These are phyloP conservation scores for Rhizophora mangle DNA, from an alignment of 345 rosid genomes.

Conservation along the genomic window DNA sequence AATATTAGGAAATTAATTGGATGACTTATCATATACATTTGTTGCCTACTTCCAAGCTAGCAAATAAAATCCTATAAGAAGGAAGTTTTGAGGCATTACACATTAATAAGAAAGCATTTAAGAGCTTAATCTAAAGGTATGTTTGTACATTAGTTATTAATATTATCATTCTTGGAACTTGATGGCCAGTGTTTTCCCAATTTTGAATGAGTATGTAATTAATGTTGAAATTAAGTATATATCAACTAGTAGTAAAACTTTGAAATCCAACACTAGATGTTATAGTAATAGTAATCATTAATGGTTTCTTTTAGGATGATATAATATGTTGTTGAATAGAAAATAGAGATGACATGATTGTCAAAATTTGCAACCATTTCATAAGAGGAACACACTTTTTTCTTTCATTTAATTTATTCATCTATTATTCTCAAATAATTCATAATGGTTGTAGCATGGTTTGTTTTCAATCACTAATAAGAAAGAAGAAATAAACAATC, in stretches of 20 bases:
- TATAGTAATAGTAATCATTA: background rate
- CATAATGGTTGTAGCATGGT: too few relatives aligned
- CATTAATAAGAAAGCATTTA: background rate
- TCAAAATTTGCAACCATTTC: too few relatives aligned
- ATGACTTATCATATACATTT: slow-evolving; percentile 26
- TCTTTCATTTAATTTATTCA: too few relatives aligned
- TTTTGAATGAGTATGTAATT: slow-evolving; percentile 15
- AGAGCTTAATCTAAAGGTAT: slow-evolving; percentile 36
- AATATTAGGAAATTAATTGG: slow-evolving; percentile 29
- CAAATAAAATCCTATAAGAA: slow-evolving; percentile 8
- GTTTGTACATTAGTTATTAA: slow-evolving; percentile 24
- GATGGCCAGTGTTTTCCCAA: slow-evolving; percentile 24
- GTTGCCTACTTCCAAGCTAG: slow-evolving; percentile 41
- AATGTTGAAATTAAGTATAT: slow-evolving; percentile 24
- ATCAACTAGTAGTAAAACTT: slow-evolving; percentile 9
- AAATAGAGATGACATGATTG: too few relatives aligned
- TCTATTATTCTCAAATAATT: too few relatives aligned
- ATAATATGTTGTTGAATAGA: too few relatives aligned
- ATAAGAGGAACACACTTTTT: too few relatives aligned
- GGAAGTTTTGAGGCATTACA: slow-evolving; percentile 3
- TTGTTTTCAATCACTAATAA: too few relatives aligned
- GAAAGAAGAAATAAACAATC: too few relatives aligned
- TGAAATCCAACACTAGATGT: slow-evolving; percentile 8
- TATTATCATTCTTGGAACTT: slow-evolving; percentile 32
- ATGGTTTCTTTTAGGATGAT: background rate